Base-by-base conservation (phyloP, 129 eudicot species). In the Artemisia tridentata region DNA sequence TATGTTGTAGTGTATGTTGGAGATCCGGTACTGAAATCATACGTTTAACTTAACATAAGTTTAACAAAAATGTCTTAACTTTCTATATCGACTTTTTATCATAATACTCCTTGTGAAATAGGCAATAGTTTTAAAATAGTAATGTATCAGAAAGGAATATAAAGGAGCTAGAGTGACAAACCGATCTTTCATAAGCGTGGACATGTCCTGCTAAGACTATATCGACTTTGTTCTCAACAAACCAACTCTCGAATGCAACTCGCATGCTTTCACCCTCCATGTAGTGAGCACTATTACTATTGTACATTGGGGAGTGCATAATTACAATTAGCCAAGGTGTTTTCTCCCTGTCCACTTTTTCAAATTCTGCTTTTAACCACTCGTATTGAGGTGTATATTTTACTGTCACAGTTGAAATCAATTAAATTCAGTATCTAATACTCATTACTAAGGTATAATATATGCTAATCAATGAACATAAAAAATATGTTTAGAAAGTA, bases 101-200 rank as follows among this genome's bases (percentile, higher is more conserved):
- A 38, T 38, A 7, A 38, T 6, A 38, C 8, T 7, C 8, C 8
- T 38, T 38, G 45, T 38, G 45, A 38, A 38, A 38, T 38, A 38
- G 45, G 45, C 8, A 7, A 6, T 38, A 38, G 2, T 38, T 38
- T 38, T 5, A 38, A 7, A 7, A 34, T 34, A 34, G 8, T 38
- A 10, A 38, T 5, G 8, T 34, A 38, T 7, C 9, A 38, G 7
- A 38, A 54, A 61, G 51, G 23, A 15, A 58, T 58, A 58, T 55
- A 7, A 16, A 55, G 23, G 68, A 20, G 55, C 16, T 50, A 7
- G 49, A 63, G 25, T 31, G 11, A 62, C 47, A 27, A 31, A 63
- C 97, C 82, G 95, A 91, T 91, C 97, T 75, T 73, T 91, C 97
- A 62, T 91, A 91, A 14, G 97, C 95, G 68, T 91, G 97, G 61